Conservation (phyloP, 2,329 filamentous ascomycete species). For the Cytospora mali region DNA sequence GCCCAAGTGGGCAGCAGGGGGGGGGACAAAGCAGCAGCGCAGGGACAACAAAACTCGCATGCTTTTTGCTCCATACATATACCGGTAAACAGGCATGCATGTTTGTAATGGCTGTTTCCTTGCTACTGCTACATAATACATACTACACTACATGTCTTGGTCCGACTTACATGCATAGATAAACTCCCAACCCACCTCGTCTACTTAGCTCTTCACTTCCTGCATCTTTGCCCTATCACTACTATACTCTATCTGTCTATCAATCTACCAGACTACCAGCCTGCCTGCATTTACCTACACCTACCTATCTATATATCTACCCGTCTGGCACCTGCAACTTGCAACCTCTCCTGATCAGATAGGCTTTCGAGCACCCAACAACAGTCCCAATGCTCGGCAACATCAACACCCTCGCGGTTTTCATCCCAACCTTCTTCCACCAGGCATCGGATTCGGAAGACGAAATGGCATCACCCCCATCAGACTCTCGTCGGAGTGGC, state of each 20-base stretch:
- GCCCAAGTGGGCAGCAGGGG: constrained; percentile 30
- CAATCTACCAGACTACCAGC: not conserved
- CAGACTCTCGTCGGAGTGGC: constrained; percentile 38
- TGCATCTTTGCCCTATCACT: not conserved
- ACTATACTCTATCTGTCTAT: not conserved
- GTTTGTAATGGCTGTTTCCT: not conserved
- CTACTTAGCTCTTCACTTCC: constrained; percentile 6
- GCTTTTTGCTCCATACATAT: constrained; percentile 3
- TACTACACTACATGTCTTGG: constrained; percentile 16
- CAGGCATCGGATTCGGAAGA: constrained; percentile 26
- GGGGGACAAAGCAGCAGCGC: constrained; percentile 12
- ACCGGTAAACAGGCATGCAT: constrained; percentile 8
- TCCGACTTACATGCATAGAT: constrained; percentile 19
- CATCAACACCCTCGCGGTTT: constrained; percentile 27
- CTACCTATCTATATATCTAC: not conserved
- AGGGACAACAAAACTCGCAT: constrained; percentile 22
- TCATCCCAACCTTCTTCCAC: constrained; percentile 25
- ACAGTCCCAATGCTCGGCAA: constrained; percentile 26
- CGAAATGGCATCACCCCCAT: constrained; percentile 38
- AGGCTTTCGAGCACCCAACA: not conserved
- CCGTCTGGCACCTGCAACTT: constrained; percentile 5
- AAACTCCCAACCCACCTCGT: constrained; percentile 11
- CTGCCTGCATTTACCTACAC: not conserved
- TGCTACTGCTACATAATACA: constrained; percentile 23
- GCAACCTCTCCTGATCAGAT: constrained; percentile 1